Base-by-base conservation (phyloP, 2,329 filamentous ascomycete genomes). In the Exophiala bonariae region DNA sequence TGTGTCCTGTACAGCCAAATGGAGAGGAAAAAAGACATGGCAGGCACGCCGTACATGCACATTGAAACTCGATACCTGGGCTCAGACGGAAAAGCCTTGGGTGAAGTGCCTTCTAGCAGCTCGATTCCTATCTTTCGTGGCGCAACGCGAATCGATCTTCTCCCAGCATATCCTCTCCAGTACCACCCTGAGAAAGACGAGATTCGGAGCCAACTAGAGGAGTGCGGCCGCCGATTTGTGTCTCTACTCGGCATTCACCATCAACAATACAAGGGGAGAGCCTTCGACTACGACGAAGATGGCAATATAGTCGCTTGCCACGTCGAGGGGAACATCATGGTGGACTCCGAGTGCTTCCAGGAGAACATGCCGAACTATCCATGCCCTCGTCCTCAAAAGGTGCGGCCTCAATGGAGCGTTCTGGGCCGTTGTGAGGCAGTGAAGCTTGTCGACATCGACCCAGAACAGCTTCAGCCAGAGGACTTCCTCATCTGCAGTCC, bases 381-480 rank as follows among this genome's bases (percentile, higher is more conserved):
- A n/a, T n/a, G n/a, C n/a, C n/a, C n/a, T n/a, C n/a, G n/a, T n/a
- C n/a, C n/a, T n/a, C n/a, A n/a, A n/a, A n/a, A n/a, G n/a, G n/a
- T n/a, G n/a, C n/a, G n/a, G n/a, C n/a, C n/a, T n/a, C n/a, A n/a
- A n/a, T n/a, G n/a, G n/a, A n/a, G n/a, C n/a, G n/a, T n/a, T n/a
- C n/a, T n/a, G n/a, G n/a, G n/a, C n/a, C n/a, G n/a, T n/a, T n/a
- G n/a, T n/a, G n/a, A n/a, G n/a, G n/a, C n/a, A n/a, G 28, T 31
- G 28, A 31, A 31, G 28, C 9, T 9, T 31, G n/a, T 9, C 28
- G 28, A n/a, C 28, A 50, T 62, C 9, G 30, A 39, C n/a, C 14
- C 40, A 39, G 22, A 11, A 10, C 7, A 41, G 19, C 10, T 41
- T 10, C 9, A 41, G 26, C 10, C 22, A 19, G 19, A 41, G 8